Evolutionary conservation across 176 grass and related monocot genomes (phyloP).

Genomic region (Carex cristatella): DNA sequence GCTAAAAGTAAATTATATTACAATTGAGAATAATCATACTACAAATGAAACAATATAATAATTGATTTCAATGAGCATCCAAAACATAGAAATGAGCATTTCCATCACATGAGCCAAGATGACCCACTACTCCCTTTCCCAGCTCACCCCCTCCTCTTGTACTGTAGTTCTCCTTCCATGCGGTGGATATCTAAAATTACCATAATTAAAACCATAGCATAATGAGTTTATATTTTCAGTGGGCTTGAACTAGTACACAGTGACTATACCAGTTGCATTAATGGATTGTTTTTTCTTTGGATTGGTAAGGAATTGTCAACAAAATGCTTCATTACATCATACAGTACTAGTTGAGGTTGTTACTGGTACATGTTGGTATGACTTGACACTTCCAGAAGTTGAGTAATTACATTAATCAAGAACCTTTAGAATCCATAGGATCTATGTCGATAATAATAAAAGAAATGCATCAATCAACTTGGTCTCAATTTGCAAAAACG

Average conservation of each 20-base stretch:
- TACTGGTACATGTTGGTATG: background rate
- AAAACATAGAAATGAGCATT: conserved; percentile 40
- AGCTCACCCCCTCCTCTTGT: conserved; percentile 63
- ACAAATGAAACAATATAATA: conserved; percentile 12
- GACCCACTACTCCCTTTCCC: conserved; percentile 86
- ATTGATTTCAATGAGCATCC: conserved; percentile 13
- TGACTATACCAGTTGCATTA: background rate
- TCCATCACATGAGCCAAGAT: conserved; percentile 84
- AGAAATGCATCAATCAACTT: conserved; percentile 7
- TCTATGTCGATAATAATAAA: background rate
- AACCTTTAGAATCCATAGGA: background rate
- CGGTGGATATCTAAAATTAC: conserved; percentile 63
- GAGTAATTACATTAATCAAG: background rate
- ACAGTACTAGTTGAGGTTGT: background rate
- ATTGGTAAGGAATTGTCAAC: background rate
- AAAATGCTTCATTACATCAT: background rate
- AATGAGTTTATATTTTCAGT: background rate
- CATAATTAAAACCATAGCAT: conserved; percentile 1
- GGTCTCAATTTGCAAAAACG: background rate
- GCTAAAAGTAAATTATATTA: conserved; percentile 12
- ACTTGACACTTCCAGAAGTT: background rate
- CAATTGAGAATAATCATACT: conserved; percentile 1
- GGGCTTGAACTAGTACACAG: background rate
- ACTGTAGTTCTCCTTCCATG: conserved; percentile 62
- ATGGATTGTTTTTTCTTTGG: background rate